Evolutionary conservation across 345 rosid species (phyloP).

Genomic region (Sonneratia alba): DNA sequence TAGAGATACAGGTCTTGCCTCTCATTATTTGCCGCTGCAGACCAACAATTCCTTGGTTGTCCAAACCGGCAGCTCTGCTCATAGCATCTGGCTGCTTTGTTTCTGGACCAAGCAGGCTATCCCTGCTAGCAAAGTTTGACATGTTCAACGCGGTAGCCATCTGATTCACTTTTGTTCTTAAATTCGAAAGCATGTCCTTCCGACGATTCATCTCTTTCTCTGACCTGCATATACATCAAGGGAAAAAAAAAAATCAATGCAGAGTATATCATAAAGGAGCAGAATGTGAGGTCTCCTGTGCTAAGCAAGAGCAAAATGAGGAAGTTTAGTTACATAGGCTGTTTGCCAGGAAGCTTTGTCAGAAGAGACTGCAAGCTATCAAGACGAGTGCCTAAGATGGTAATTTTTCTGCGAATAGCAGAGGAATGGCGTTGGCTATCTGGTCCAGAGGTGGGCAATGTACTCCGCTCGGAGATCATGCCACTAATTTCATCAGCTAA

Average conservation of each 20-base stretch:
- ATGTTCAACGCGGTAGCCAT: slow-evolving; percentile 79
- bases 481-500: slow-evolving; percentile 70
- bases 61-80: slow-evolving; percentile 54
- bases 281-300: background rate
- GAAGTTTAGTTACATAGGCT: slow-evolving; percentile 43
- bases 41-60: slow-evolving; percentile 80
- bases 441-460: slow-evolving; percentile 54
- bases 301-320: background rate
- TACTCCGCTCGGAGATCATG: slow-evolving; percentile 65
- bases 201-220: slow-evolving; percentile 97
- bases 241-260: background rate
- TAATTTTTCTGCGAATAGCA: slow-evolving; percentile 73
- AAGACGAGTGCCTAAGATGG: slow-evolving; percentile 73
- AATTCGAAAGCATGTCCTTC: slow-evolving; percentile 68
- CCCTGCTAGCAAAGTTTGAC: slow-evolving; percentile 75
- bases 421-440: slow-evolving; percentile 86
- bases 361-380: slow-evolving; percentile 72
- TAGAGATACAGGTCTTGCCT: slow-evolving; percentile 34
- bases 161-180: slow-evolving; percentile 67
- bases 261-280: background rate
- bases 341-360: slow-evolving; percentile 58
- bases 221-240: slow-evolving; percentile 38
- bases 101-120: slow-evolving; percentile 76
- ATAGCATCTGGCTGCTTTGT: slow-evolving; percentile 50
- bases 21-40: slow-evolving; percentile 84